Conservation (phyloP, 2,329 filamentous ascomycete species). For the Polytolypa hystricis region DNA sequence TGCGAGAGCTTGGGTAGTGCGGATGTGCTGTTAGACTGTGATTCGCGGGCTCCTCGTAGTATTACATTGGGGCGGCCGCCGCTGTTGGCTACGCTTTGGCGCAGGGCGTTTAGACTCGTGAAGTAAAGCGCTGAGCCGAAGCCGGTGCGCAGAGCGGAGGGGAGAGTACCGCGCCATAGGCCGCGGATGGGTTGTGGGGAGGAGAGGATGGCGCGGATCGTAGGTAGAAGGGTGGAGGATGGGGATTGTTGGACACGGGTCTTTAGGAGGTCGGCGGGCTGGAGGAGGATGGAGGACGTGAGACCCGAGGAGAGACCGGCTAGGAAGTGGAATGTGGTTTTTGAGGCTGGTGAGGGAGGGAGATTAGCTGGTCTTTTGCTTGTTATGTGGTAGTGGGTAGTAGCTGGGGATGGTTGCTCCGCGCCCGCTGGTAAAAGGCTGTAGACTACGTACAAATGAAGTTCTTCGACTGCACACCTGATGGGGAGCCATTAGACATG, state of each 20-base stretch:
- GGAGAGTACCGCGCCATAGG: slow-evolving; percentile 87
- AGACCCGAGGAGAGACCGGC: slow-evolving; percentile 82
- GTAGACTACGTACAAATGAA: slow-evolving; percentile 6
- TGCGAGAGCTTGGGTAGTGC: slow-evolving; percentile 73
- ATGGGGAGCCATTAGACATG: slow-evolving; percentile 10
- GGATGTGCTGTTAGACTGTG: slow-evolving; percentile 43
- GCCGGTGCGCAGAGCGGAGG: slow-evolving; percentile 85
- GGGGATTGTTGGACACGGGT: slow-evolving; percentile 83
- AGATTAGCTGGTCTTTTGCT: background rate
- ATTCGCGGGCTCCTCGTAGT: slow-evolving; percentile 24
- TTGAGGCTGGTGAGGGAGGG: slow-evolving; percentile 21
- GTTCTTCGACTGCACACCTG: slow-evolving; percentile 6
- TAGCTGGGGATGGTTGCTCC: background rate
- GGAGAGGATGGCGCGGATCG: slow-evolving; percentile 58
- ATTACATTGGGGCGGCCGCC: slow-evolving; percentile 26
- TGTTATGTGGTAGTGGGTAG: no score
- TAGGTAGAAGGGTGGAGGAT: slow-evolving; percentile 54
- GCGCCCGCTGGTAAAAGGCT: background rate
- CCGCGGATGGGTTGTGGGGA: slow-evolving; percentile 56
- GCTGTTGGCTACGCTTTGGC: slow-evolving; percentile 49
- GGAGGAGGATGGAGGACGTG: slow-evolving; percentile 77
- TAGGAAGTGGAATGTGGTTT: slow-evolving; percentile 64
- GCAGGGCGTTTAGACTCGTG: slow-evolving; percentile 70
- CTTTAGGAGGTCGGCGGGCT: slow-evolving; percentile 92
- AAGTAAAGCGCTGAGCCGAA: slow-evolving; percentile 93